Conservation (phyloP, 2,329 filamentous ascomycete genomes). For the Aplosporella prunicola region DNA sequence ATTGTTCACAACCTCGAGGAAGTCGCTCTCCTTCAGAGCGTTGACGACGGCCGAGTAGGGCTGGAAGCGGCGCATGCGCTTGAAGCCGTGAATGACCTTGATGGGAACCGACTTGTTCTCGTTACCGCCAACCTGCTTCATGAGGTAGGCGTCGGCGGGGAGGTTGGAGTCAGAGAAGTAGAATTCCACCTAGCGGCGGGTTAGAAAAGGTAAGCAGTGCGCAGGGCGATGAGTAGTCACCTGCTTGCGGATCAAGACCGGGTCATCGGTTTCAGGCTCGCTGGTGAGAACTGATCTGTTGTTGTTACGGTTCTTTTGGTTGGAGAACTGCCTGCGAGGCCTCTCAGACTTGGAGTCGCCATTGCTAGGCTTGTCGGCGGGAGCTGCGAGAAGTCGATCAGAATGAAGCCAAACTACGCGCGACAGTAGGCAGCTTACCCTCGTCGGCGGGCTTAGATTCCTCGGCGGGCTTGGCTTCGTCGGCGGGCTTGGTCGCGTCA, state of each 20-base stretch:
- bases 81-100: conserved; percentile 73
- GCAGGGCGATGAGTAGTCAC: conserved; percentile 33
- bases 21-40: conserved; percentile 67
- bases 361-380: not conserved
- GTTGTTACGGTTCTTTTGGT: conserved; percentile 2
- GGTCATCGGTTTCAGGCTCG: conserved; percentile 69
- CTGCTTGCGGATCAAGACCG: conserved; percentile 72
- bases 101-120: conserved; percentile 76
- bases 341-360: conserved; percentile 1
- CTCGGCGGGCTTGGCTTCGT: conserved; percentile 13
- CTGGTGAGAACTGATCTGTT: conserved; percentile 15
- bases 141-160: conserved; percentile 78
- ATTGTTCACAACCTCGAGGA: conserved; percentile 62
- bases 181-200: conserved; percentile 66
- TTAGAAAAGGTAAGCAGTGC: conserved; percentile 13
- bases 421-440: not conserved
- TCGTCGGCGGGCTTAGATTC: conserved; percentile 14
- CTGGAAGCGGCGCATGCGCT: conserved; percentile 93
- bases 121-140: conserved; percentile 64
- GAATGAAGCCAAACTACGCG: too few relatives aligned
- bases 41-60: conserved; percentile 74
- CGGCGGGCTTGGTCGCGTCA: not conserved
- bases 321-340: not conserved
- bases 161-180: conserved; percentile 93
- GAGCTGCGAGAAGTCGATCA: not conserved